Percentiles rank a stretch among this genome's conserved stretches.
These are phyloP conservation scores for Hanseniaspora pseudoguilliermondii DNA, from an alignment of 805 yeast genomes.

Conservation along the genomic window DNA sequence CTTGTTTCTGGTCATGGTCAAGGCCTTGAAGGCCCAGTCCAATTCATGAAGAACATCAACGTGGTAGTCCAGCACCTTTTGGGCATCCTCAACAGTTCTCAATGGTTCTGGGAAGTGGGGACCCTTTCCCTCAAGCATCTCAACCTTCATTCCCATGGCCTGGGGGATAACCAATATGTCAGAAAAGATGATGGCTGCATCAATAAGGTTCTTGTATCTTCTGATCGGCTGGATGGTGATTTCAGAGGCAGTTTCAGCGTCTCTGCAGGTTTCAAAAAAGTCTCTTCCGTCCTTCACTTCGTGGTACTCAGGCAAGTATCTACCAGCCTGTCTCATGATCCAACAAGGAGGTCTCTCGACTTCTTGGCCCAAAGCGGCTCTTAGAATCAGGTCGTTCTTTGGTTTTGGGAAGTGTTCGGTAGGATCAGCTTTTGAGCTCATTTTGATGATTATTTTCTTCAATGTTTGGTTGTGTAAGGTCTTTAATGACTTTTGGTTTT, in stretches of 20 bases:
- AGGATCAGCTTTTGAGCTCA: constrained; percentile 10
- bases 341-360: constrained; percentile 97
- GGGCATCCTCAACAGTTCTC: constrained; percentile 56
- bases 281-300: constrained; percentile 73
- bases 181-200: constrained; percentile 93
- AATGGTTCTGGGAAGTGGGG: constrained; percentile 87
- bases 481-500: background rate
- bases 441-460: constrained; percentile 12
- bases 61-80: constrained; percentile 39
- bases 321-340: constrained; percentile 98
- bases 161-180: constrained; percentile 95
- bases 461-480: constrained; percentile 10
- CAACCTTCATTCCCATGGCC: constrained; percentile 92
- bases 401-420: constrained; percentile 49
- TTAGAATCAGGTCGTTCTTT: constrained; percentile 76
- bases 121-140: constrained; percentile 88
- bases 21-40: constrained; percentile 92
- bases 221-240: constrained; percentile 93
- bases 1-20: constrained; percentile 75
- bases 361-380: constrained; percentile 81
- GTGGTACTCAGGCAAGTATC: constrained; percentile 84
- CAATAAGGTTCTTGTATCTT: constrained; percentile 77
- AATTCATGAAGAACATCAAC: constrained; percentile 66
- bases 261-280: constrained; percentile 90
- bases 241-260: constrained; percentile 83